A percentile compares a stretch with the other conserved stretches of the same genome.
phyloP scores from a whole-genome alignment of 805 yeast species.

The Metschnikowia gelsemii region DNA sequence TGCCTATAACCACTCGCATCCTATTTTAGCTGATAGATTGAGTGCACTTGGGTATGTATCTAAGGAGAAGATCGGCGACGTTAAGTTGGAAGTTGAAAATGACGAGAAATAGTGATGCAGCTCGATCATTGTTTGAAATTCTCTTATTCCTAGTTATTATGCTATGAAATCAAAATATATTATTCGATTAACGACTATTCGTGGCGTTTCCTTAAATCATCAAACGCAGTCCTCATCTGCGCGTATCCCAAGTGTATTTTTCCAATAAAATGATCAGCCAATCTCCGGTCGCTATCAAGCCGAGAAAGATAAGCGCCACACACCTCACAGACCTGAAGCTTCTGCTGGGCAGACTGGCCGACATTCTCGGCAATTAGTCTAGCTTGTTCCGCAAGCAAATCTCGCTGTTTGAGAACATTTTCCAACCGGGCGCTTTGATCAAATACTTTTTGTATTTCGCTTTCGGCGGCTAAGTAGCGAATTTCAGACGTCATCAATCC shows the following conservation, averaged over 20 bases:
- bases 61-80: constrained; percentile 35
- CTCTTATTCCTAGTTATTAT: neutral
- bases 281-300: constrained; percentile 80
- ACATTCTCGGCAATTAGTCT: constrained; percentile 64
- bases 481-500: constrained; percentile 69
- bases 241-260: constrained; percentile 83
- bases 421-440: constrained; percentile 47
- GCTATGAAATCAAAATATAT: neutral
- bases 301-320: constrained; percentile 89
- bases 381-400: constrained; percentile 53
- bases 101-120: constrained; percentile 1
- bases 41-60: constrained; percentile 60
- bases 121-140: neutral
- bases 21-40: constrained; percentile 87
- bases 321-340: constrained; percentile 82
- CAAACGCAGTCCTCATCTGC: constrained; percentile 61
- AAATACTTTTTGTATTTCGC: constrained; percentile 50
- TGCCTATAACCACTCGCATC: constrained; percentile 87
- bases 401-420: constrained; percentile 48
- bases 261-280: constrained; percentile 89
- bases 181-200: constrained; percentile 7
- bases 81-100: constrained; percentile 18
- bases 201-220: constrained; percentile 31
- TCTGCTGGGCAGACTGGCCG: constrained; percentile 86
- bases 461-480: constrained; percentile 47